These are phyloP conservation scores for Claviceps sp. DNA, from an alignment of 2,329 filamentous ascomycete species.

Conservation along the genomic window DNA sequence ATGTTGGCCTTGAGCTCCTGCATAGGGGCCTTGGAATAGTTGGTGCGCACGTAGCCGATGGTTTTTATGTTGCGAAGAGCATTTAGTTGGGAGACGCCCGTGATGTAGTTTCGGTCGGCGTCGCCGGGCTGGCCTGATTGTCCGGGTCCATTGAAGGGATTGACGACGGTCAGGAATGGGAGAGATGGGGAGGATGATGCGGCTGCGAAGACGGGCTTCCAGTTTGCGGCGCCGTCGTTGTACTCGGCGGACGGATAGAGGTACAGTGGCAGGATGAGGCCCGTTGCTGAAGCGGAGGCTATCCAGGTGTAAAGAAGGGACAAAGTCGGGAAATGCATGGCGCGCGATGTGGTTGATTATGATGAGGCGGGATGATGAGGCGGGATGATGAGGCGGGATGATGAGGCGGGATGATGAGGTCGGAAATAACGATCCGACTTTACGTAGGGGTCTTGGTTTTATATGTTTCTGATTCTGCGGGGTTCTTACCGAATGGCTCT, in stretches of 20 bases:
- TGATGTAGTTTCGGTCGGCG: conserved; percentile 11
- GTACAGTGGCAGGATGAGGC: conserved; percentile 12
- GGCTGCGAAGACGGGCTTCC: conserved; percentile 10
- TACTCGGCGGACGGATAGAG: conserved; percentile 10
- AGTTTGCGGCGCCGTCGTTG: conserved; percentile 11
- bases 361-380: background rate
- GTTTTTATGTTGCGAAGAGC: conserved; percentile 10
- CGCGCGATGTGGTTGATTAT: too few species aligned
- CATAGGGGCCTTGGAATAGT: conserved; percentile 8
- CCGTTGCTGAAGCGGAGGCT: conserved; percentile 5
- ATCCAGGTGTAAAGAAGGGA: background rate
- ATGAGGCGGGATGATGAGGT: background rate
- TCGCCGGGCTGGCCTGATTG: conserved; percentile 9
- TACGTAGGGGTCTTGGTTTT: too few species aligned
- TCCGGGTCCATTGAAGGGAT: conserved; percentile 12
- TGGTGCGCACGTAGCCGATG: conserved; percentile 13
- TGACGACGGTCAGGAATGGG: conserved; percentile 11
- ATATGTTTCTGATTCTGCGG: background rate
- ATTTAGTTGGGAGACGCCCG: conserved; percentile 12
- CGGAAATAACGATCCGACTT: background rate
- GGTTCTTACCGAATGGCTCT: too few species aligned
- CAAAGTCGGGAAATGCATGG: background rate
- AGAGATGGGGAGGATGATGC: conserved; percentile 4
- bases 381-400: background rate
- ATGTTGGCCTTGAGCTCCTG: conserved; percentile 11